Conservation (phyloP, 2,329 filamentous ascomycete species). For the Diaporthe eres region DNA sequence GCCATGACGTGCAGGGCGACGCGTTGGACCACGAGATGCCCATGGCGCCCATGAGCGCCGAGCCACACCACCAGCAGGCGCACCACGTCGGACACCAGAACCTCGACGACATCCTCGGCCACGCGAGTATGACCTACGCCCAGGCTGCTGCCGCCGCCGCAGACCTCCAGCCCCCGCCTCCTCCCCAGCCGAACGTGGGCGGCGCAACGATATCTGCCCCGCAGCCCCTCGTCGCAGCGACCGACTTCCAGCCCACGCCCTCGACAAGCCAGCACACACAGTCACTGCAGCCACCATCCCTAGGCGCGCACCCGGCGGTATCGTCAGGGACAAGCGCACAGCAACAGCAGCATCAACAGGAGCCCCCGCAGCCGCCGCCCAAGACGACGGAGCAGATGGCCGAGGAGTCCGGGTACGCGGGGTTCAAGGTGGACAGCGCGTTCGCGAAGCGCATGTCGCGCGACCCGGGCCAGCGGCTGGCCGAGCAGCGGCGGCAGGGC, state of each 20-base stretch:
- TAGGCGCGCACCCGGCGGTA: not conserved
- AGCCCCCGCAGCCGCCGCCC: constrained; percentile 50
- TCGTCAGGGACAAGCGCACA: not conserved
- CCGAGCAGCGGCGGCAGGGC: constrained; percentile 67
- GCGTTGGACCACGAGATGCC: constrained; percentile 41
- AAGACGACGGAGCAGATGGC: constrained; percentile 64
- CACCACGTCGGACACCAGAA: constrained; percentile 30
- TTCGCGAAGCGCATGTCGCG: constrained; percentile 68
- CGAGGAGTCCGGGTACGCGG: constrained; percentile 60
- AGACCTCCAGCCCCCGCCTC: constrained; percentile 38
- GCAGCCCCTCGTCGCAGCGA: constrained; percentile 41
- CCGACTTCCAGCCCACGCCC: constrained; percentile 42
- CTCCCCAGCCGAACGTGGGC: constrained; percentile 38
- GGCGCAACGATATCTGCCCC: constrained; percentile 38
- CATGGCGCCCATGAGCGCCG: constrained; percentile 40
- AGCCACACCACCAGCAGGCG: constrained; percentile 37
- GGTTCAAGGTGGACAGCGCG: constrained; percentile 66
- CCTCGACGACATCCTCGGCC: constrained; percentile 38
- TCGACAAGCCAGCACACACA: constrained; percentile 23
- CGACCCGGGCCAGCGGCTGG: constrained; percentile 63
- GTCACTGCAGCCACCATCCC: not conserved
- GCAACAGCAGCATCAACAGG: constrained; percentile 41
- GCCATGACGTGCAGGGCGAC: constrained; percentile 31
- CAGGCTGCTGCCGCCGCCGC: constrained; percentile 38
- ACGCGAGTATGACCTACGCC: constrained; percentile 34